Evolutionary conservation across 257 asterid genomes (phyloP).

Genomic region (Apocynum venetum): DNA sequence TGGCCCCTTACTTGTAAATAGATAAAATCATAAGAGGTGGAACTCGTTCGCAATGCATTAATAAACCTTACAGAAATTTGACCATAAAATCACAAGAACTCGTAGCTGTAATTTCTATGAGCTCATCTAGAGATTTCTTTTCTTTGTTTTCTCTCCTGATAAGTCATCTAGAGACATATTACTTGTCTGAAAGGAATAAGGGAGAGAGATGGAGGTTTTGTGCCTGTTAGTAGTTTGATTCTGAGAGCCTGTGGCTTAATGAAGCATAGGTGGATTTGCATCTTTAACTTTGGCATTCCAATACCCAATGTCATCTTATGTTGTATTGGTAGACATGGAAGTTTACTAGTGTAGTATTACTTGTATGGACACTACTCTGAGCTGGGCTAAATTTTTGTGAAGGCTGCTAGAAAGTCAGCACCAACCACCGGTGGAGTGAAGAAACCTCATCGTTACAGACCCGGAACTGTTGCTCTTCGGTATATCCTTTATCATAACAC

Average conservation of each 20-base stretch:
- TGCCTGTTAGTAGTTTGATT: not conserved
- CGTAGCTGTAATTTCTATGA: not conserved
- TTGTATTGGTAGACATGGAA: not conserved
- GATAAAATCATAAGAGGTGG: not conserved
- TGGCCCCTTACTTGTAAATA: not conserved
- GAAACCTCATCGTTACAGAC: conserved; percentile 20
- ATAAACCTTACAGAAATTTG: not conserved
- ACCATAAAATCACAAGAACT: not conserved
- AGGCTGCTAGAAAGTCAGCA: conserved; percentile 25
- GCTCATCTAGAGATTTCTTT: not conserved
- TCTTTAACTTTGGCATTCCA: not conserved
- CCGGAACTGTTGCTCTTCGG: conserved; percentile 24
- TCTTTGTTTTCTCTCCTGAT: too few relatives aligned
- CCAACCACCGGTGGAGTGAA: conserved; percentile 21
- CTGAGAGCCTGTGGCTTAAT: not conserved
- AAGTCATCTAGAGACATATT: not conserved
- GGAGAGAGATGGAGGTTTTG: not conserved
- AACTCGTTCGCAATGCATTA: not conserved
- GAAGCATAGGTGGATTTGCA: not conserved
- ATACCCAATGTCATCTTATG: not conserved
- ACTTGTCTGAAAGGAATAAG: not conserved
- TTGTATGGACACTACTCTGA: not conserved
- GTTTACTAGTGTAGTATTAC: not conserved
- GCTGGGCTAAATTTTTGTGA: not conserved
- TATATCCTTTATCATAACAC: not conserved